phyloP scores from a whole-genome alignment of 2,329 filamentous ascomycete species.

The Xylariomycetidae sp. region DNA sequence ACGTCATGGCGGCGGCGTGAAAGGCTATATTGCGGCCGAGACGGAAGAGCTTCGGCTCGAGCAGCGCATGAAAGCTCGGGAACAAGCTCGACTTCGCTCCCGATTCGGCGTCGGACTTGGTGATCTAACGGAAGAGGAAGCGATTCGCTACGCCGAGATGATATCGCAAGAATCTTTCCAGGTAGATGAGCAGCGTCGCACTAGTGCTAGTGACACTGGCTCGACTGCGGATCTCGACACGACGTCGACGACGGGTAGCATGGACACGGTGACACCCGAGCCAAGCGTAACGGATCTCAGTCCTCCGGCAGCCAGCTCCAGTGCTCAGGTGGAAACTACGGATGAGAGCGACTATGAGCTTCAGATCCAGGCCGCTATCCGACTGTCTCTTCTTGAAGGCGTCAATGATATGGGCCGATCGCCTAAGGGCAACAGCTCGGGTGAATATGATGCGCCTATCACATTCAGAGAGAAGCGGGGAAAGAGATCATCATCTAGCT shows the following conservation, averaged over 20 bases:
- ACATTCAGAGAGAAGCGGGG: slow-evolving; percentile 41
- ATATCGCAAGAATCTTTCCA: slow-evolving; percentile 58
- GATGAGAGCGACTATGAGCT: slow-evolving; percentile 54
- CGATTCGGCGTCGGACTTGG: slow-evolving; percentile 81
- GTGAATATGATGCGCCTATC: slow-evolving; percentile 48
- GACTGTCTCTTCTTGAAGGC: slow-evolving; percentile 55
- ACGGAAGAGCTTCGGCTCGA: slow-evolving; percentile 74
- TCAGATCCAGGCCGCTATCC: slow-evolving; percentile 59
- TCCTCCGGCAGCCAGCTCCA: slow-evolving; percentile 23
- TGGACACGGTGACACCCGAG: slow-evolving; percentile 51
- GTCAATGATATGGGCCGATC: slow-evolving; percentile 43
- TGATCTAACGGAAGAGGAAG: slow-evolving; percentile 62
- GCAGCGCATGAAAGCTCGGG: slow-evolving; percentile 59
- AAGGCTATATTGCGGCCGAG: slow-evolving; percentile 83
- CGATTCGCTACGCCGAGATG: slow-evolving; percentile 61
- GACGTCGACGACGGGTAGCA: slow-evolving; percentile 29
- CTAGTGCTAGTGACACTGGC: slow-evolving; percentile 45
- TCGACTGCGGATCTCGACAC: slow-evolving; percentile 45
- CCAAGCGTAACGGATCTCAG: slow-evolving; percentile 42
- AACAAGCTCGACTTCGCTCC: slow-evolving; percentile 65
- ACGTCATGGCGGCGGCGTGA: slow-evolving; percentile 62
- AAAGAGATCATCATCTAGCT: slow-evolving; percentile 31
- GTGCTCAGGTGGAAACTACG: slow-evolving; percentile 22
- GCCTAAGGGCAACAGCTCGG: slow-evolving; percentile 39
- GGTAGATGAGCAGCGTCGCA: slow-evolving; percentile 52